These are phyloP conservation scores for Chernovozyma sophiae-reginae DNA, from an alignment of 1,139 yeast genomes.

Conservation along the genomic window DNA sequence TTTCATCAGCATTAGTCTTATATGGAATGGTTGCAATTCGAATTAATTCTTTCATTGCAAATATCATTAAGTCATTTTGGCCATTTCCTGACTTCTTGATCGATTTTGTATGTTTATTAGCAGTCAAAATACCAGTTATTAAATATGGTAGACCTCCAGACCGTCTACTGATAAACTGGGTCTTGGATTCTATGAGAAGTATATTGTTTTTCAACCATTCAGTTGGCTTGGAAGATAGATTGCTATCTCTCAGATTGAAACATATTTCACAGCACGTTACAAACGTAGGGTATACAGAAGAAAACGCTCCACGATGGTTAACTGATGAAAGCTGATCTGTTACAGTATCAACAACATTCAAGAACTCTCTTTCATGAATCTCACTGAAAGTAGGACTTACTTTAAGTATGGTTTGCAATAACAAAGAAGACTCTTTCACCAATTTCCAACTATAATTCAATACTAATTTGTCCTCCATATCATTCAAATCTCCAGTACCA, in stretches of 20 bases:
- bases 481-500: constrained; percentile 35
- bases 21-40: constrained; percentile 51
- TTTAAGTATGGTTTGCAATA: constrained; percentile 43
- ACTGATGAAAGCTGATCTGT: constrained; percentile 67
- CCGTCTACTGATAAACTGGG: constrained; percentile 75
- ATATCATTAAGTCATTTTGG: constrained; percentile 32
- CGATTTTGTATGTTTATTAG: constrained; percentile 29
- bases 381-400: not conserved
- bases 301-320: constrained; percentile 88
- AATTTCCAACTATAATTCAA: constrained; percentile 80
- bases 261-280: constrained; percentile 58
- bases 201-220: constrained; percentile 58
- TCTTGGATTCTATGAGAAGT: constrained; percentile 46
- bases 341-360: constrained; percentile 36
- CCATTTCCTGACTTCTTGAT: constrained; percentile 5
- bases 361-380: constrained; percentile 18
- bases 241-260: constrained; percentile 19
- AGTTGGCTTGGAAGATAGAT: constrained; percentile 28
- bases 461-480: constrained; percentile 45
- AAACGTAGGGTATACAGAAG: constrained; percentile 80
- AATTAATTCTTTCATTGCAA: constrained; percentile 50
- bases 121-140: constrained; percentile 65
- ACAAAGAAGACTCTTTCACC: constrained; percentile 66
- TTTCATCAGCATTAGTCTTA: constrained; percentile 44
- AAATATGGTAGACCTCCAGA: constrained; percentile 89